Percentiles rank a stretch among this genome's conserved stretches.
Evolutionary conservation across 129 eudicot species (phyloP).

Genomic region (Lactuca sativa): DNA sequence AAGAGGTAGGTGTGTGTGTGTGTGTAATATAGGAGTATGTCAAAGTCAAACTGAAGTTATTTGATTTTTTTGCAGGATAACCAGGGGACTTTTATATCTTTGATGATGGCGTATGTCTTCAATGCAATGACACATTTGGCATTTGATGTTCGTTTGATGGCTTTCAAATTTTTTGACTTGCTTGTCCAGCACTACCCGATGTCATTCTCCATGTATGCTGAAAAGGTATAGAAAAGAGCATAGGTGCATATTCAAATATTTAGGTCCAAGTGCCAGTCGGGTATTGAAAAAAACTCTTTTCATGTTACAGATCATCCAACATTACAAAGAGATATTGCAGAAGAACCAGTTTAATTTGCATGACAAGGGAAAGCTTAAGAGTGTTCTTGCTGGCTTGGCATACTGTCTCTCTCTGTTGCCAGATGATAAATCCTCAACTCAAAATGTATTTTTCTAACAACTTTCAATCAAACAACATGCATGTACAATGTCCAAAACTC

Average conservation of each 20-base stretch:
- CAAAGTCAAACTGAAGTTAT: too few species aligned
- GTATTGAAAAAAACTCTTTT: not conserved
- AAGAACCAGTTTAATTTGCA: slow-evolving; percentile 70
- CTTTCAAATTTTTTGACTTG: slow-evolving; percentile 84
- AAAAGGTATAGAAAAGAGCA: slow-evolving; percentile 56
- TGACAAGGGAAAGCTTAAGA: slow-evolving; percentile 84
- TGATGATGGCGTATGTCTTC: slow-evolving; percentile 87
- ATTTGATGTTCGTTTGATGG: slow-evolving; percentile 85
- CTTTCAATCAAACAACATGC: not conserved
- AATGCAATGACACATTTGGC: slow-evolving; percentile 91
- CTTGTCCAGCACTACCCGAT: slow-evolving; percentile 69
- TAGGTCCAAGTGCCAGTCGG: not conserved
- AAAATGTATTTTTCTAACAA: slow-evolving; percentile 45
- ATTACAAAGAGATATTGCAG: slow-evolving; percentile 67
- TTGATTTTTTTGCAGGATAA: slow-evolving; percentile 57
- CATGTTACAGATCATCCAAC: slow-evolving; percentile 71
- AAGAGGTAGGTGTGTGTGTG: slow-evolving; percentile 35
- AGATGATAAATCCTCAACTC: slow-evolving; percentile 32
- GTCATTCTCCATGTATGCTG: slow-evolving; percentile 73
- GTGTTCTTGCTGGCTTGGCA: slow-evolving; percentile 65
- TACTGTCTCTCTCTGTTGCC: slow-evolving; percentile 84
- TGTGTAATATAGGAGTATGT: not conserved
- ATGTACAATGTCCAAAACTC: too few species aligned
- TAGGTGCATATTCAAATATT: not conserved
- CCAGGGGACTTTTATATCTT: slow-evolving; percentile 75